These are phyloP conservation scores for Sutorius australiensis DNA, from an alignment of 768 basidiomycete genomes.

Conservation along the genomic window DNA sequence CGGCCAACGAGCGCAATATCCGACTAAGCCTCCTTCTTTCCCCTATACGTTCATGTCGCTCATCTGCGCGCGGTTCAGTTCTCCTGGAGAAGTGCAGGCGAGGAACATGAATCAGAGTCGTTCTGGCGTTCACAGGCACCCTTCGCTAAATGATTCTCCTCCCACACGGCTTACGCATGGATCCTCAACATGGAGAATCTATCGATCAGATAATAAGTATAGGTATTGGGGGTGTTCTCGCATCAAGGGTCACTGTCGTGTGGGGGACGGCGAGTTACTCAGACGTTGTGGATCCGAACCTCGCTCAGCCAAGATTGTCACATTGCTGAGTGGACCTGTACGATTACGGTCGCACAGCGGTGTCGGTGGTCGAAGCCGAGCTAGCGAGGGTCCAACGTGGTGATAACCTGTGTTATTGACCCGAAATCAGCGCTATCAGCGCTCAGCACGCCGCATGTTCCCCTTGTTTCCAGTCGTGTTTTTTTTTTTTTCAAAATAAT, in stretches of 20 bases:
- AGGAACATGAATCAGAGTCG: background rate
- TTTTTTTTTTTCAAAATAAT: background rate
- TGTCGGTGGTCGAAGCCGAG: background rate
- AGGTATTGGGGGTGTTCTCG: background rate
- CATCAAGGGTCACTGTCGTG: constrained; percentile 5
- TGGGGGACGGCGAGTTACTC: constrained; percentile 6
- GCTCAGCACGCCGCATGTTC: background rate
- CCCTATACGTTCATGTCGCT: background rate
- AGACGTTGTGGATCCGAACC: no score
- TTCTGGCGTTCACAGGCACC: constrained; percentile 12
- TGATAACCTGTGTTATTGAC: background rate
- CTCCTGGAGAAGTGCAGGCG: constrained; percentile 3
- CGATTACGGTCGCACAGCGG: background rate
- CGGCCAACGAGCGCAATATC: background rate
- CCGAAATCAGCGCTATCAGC: background rate
- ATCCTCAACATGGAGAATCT: constrained; percentile 8
- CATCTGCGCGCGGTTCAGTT: background rate
- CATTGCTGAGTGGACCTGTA: background rate
- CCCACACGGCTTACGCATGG: constrained; percentile 5
- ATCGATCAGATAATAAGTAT: background rate
- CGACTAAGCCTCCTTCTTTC: background rate
- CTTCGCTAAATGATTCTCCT: constrained; percentile 21
- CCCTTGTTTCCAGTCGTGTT: background rate
- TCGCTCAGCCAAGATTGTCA: no score
- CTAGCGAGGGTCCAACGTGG: background rate